These are phyloP conservation scores for Tripterygium wilfordii DNA, from an alignment of 177 flowering plant species.

Conservation along the genomic window DNA sequence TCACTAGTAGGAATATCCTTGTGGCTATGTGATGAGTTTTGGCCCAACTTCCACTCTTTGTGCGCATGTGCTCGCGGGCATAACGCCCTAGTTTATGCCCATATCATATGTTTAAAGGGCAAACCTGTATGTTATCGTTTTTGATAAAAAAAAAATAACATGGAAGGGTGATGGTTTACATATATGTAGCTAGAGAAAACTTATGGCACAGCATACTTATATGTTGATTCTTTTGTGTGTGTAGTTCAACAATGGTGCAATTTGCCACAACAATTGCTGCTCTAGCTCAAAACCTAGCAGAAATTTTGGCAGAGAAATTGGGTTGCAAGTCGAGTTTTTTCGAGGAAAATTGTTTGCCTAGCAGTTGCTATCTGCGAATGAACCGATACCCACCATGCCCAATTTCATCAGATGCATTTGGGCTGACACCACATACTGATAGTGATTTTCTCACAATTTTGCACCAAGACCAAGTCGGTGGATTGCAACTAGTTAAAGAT, in stretches of 20 bases:
- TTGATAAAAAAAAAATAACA: too few species aligned
- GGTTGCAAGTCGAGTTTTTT: slow-evolving; percentile 46
- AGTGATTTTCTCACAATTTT: slow-evolving; percentile 81
- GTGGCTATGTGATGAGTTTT: too few species aligned
- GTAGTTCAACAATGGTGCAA: slow-evolving; percentile 55
- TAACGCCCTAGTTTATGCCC: too few species aligned
- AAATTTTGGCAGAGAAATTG: slow-evolving; percentile 57
- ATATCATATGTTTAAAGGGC: too few species aligned
- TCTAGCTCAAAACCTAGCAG: slow-evolving; percentile 53
- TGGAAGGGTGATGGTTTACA: too few species aligned
- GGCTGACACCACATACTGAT: slow-evolving; percentile 86
- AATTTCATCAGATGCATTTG: slow-evolving; percentile 32
- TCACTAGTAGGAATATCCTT: too few species aligned
- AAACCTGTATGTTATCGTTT: too few species aligned
- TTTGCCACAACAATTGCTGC: slow-evolving; percentile 40
- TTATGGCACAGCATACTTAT: too few species aligned
- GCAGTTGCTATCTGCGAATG: slow-evolving; percentile 70
- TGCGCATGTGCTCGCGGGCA: too few species aligned
- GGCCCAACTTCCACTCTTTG: too few species aligned
- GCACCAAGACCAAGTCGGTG: slow-evolving; percentile 79
- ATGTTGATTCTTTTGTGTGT: neutral
- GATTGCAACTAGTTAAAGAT: slow-evolving; percentile 65
- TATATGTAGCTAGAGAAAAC: too few species aligned
- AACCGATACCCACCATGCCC: slow-evolving; percentile 89
- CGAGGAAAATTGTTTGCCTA: slow-evolving; percentile 45